phyloP scores from a whole-genome alignment of 1,284 basidiomycete species.

The Peniophora sp. region DNA sequence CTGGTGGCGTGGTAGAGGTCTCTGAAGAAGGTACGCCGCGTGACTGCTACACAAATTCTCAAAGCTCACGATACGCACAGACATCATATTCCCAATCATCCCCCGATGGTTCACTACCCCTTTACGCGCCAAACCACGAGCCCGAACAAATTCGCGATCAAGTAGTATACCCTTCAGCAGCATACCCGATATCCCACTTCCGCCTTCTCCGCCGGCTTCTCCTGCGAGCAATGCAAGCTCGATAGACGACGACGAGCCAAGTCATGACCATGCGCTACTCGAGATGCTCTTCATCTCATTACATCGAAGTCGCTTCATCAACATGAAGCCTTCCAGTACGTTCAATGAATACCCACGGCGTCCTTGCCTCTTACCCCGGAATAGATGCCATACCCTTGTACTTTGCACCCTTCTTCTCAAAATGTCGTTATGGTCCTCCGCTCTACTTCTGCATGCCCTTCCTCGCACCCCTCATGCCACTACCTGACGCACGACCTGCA shows the following conservation, averaged over 20 bases:
- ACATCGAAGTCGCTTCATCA: constrained; percentile 60
- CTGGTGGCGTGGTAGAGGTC: constrained; percentile 62
- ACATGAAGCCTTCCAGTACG: constrained; percentile 52
- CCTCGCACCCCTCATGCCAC: constrained; percentile 50
- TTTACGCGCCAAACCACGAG: constrained; percentile 37
- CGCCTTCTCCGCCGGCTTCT: constrained; percentile 17
- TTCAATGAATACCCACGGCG: constrained; percentile 3
- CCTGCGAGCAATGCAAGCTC: constrained; percentile 16
- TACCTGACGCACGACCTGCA: constrained; percentile 25
- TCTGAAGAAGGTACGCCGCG: constrained; percentile 54
- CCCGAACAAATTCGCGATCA: constrained; percentile 35
- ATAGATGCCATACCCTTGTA: constrained; percentile 63
- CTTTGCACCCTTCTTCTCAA: constrained; percentile 64
- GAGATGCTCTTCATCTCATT: constrained; percentile 58
- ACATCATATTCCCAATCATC: constrained; percentile 54
- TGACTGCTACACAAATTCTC: not conserved
- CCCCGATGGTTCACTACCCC: constrained; percentile 61
- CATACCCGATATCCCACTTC: not conserved
- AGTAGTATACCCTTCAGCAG: constrained; percentile 27
- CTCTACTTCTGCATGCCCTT: constrained; percentile 62
- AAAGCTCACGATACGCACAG: constrained; percentile 23
- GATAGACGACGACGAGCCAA: not conserved
- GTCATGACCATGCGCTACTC: constrained; percentile 54
- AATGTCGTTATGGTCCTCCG: constrained; percentile 52
- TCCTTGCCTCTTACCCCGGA: not conserved